Percentiles rank a stretch among this genome's conserved stretches.
Conservation (phyloP, 2,329 filamentous ascomycete species). For the Diaporthe sp. region DNA sequence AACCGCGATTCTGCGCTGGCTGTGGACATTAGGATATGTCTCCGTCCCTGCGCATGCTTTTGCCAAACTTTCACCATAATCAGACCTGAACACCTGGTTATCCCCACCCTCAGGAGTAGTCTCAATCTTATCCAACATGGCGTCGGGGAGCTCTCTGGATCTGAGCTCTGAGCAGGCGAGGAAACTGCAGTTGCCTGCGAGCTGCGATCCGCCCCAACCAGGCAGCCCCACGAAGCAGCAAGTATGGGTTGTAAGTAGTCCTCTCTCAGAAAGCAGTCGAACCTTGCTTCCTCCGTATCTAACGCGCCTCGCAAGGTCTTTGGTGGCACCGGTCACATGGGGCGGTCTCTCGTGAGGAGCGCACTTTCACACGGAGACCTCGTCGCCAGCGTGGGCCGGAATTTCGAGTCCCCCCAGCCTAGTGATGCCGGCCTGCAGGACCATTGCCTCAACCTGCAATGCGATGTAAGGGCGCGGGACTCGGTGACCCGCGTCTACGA, state of each 20-base stretch:
- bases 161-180: slow-evolving; percentile 52
- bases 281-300: slow-evolving; percentile 15
- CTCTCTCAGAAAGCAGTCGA: slow-evolving; percentile 26
- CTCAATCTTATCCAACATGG: slow-evolving; percentile 42
- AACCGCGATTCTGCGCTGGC: slow-evolving; percentile 7
- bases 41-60: background rate
- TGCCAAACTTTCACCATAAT: background rate
- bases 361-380: slow-evolving; percentile 85
- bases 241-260: slow-evolving; percentile 84
- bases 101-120: slow-evolving; percentile 6
- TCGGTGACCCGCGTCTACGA: slow-evolving; percentile 82
- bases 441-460: slow-evolving; percentile 85
- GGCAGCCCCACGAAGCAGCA: slow-evolving; percentile 79
- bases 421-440: slow-evolving; percentile 80
- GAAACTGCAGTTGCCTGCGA: slow-evolving; percentile 77
- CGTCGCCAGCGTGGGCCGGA: slow-evolving; percentile 88
- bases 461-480: slow-evolving; percentile 87
- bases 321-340: slow-evolving; percentile 97
- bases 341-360: slow-evolving; percentile 87
- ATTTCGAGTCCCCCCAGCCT: slow-evolving; percentile 79
- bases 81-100: background rate
- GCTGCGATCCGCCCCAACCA: slow-evolving; percentile 85
- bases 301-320: slow-evolving; percentile 74
- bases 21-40: background rate
- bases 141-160: slow-evolving; percentile 44